phyloP scores from a whole-genome alignment of 768 basidiomycete species.

The Sistotremastrum niveocremeum region DNA sequence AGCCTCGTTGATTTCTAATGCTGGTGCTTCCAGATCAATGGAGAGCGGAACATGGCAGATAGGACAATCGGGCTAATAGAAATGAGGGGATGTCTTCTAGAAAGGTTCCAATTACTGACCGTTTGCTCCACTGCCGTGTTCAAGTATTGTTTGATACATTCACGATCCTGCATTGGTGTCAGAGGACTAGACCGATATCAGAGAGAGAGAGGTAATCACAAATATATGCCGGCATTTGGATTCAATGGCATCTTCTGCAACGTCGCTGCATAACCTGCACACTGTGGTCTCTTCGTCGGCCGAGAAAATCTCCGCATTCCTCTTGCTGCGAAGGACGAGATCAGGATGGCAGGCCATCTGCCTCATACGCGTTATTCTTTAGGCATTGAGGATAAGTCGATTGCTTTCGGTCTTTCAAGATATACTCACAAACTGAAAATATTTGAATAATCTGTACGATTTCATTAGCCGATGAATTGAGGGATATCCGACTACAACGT shows the following conservation, averaged over 20 bases:
- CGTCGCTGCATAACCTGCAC: slow-evolving; percentile 91
- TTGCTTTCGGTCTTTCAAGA: neutral
- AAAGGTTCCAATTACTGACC: slow-evolving; percentile 25
- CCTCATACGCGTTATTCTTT: slow-evolving; percentile 84
- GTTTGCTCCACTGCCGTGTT: slow-evolving; percentile 53
- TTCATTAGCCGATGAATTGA: slow-evolving; percentile 1
- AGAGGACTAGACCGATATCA: neutral
- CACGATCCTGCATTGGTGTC: slow-evolving; percentile 40
- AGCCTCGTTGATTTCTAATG: slow-evolving; percentile 67
- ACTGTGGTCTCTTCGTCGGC: slow-evolving; percentile 61
- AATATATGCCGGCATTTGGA: slow-evolving; percentile 90
- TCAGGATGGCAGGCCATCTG: slow-evolving; percentile 96
- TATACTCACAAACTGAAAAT: slow-evolving; percentile 62
- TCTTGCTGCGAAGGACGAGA: slow-evolving; percentile 80
- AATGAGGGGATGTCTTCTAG: neutral
- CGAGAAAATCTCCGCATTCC: slow-evolving; percentile 49
- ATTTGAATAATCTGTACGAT: slow-evolving; percentile 63
- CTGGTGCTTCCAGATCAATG: slow-evolving; percentile 91
- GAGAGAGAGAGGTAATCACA: slow-evolving; percentile 8
- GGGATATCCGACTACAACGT: slow-evolving; percentile 19
- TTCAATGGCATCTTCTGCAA: slow-evolving; percentile 94
- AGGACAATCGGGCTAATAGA: slow-evolving; percentile 71
- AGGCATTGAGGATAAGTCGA: slow-evolving; percentile 11
- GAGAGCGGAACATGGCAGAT: slow-evolving; percentile 87
- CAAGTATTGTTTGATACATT: slow-evolving; percentile 90